Conservation (phyloP, 163 green algal genomes). For the Smithsoniella earleae region DNA sequence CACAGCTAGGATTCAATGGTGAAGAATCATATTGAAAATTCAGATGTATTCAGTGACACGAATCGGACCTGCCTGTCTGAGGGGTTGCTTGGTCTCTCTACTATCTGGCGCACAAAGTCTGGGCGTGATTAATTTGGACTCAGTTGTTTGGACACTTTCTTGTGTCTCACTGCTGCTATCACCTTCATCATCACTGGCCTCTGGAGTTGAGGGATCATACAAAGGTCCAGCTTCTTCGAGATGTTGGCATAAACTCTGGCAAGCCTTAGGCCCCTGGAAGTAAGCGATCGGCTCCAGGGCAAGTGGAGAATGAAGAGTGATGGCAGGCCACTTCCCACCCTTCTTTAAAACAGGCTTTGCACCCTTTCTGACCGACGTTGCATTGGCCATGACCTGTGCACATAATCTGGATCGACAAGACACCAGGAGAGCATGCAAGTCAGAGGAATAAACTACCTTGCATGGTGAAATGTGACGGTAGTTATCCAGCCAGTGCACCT, state of each 20-base stretch:
- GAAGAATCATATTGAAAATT: too few relatives aligned
- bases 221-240: not conserved
- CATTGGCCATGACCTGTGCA: constrained; percentile 24
- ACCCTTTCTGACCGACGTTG: constrained; percentile 30
- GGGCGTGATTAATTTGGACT: not conserved
- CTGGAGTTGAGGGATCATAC: not conserved
- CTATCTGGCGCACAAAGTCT: too few relatives aligned
- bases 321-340: constrained; percentile 50
- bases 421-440: not conserved
- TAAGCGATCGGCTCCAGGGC: constrained; percentile 41
- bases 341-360: constrained; percentile 47
- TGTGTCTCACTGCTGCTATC: not conserved
- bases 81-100: too few relatives aligned
- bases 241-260: not conserved
- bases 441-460: not conserved
- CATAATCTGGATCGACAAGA: not conserved
- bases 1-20: too few relatives aligned
- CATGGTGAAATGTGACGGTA: not conserved
- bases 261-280: not conserved
- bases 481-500: not conserved
- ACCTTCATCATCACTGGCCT: not conserved
- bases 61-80: too few relatives aligned
- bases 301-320: constrained; percentile 52
- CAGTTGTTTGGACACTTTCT: not conserved
- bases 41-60: too few relatives aligned